phyloP scores from a whole-genome alignment of 2,329 filamentous ascomycete genomes.

The Scortechinia acanthostroma region DNA sequence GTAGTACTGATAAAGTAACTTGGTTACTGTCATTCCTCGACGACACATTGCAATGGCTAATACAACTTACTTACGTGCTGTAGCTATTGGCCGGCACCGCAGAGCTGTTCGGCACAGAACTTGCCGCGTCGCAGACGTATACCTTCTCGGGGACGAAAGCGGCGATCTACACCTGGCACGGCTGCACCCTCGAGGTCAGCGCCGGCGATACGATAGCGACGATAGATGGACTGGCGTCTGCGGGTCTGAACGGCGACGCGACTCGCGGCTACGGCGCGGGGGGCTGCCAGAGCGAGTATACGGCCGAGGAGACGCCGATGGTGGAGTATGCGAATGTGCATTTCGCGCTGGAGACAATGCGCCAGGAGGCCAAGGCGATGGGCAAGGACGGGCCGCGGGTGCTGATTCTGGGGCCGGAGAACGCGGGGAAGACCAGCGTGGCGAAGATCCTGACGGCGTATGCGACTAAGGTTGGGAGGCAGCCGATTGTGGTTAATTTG shows the following conservation, averaged over 20 bases:
- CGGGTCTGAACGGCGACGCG: background rate
- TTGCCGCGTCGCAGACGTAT: constrained; percentile 58
- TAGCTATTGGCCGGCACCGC: constrained; percentile 58
- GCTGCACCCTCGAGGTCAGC: constrained; percentile 57
- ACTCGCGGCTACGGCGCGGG: constrained; percentile 45
- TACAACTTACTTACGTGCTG: background rate
- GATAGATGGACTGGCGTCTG: background rate
- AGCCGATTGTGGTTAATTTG: constrained; percentile 61
- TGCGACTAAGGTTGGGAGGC: constrained; percentile 47
- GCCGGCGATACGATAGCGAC: constrained; percentile 8
- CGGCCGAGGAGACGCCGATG: constrained; percentile 66
- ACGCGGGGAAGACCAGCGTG: constrained; percentile 62
- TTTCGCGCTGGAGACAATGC: constrained; percentile 59
- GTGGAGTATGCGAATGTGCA: constrained; percentile 63
- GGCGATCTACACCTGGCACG: constrained; percentile 68
- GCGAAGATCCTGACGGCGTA: constrained; percentile 57
- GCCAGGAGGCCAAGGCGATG: constrained; percentile 39
- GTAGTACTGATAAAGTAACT: background rate
- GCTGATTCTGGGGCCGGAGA: constrained; percentile 60
- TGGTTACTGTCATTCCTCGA: too few species aligned
- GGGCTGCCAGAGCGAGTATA: constrained; percentile 1
- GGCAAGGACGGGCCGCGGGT: constrained; percentile 51
- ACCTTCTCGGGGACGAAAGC: constrained; percentile 63
- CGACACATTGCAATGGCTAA: too few species aligned
- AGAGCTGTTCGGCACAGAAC: constrained; percentile 68